phyloP scores from a whole-genome alignment of 148 eudicot genomes.

The Mesembryanthemum crystallinum region DNA sequence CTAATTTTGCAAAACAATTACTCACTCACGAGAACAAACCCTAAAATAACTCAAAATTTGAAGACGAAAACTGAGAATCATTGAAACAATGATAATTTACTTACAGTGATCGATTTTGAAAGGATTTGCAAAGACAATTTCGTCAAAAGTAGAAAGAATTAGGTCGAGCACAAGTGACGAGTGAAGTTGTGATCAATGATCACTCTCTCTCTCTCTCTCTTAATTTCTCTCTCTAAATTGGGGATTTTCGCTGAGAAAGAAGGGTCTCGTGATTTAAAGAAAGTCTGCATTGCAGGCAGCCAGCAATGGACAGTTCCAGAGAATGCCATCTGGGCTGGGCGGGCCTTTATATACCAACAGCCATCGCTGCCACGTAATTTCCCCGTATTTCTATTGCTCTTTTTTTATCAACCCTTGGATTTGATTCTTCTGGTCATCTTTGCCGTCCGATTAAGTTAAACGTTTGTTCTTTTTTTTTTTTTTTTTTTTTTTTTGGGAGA shows the following conservation, averaged over 20 bases:
- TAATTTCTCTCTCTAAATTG: neutral
- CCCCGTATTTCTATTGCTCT: neutral
- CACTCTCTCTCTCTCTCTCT: neutral
- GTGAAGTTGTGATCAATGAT: neutral
- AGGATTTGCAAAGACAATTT: too few relatives aligned
- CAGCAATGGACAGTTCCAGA: constrained; percentile 24
- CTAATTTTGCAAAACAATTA: neutral
- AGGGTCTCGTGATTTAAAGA: too few relatives aligned
- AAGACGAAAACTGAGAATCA: neutral
- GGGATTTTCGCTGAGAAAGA: neutral
- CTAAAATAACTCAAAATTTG: neutral
- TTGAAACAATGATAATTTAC: neutral
- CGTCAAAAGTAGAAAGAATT: neutral
- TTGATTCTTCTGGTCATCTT: constrained; percentile 12
- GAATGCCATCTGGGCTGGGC: constrained; percentile 9
- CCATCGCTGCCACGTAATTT: too few relatives aligned
- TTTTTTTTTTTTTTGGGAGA: neutral
- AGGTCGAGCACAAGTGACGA: neutral
- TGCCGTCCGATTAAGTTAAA: neutral
- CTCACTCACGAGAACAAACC: neutral
- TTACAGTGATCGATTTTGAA: constrained; percentile 4
- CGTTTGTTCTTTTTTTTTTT: neutral
- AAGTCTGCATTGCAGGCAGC: too few relatives aligned
- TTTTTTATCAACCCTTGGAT: constrained; percentile 5
- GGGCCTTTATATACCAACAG: neutral